Evolutionary conservation across 805 yeast species (phyloP).

Genomic region (Yamadazyma scolyti): DNA sequence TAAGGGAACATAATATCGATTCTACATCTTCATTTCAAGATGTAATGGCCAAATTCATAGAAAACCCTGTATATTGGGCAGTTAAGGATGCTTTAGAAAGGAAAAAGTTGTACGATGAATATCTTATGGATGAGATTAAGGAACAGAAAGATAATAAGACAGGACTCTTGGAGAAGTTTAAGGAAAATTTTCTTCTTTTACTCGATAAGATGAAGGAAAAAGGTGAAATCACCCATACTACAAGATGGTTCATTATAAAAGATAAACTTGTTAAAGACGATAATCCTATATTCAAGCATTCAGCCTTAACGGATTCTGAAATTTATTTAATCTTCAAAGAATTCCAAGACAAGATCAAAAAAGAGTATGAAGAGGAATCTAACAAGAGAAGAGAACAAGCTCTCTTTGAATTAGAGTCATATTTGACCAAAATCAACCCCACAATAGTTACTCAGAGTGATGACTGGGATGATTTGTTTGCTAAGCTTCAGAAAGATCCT

Average conservation of each 20-base stretch:
- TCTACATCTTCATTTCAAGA: constrained; percentile 71
- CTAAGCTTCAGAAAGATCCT: constrained; percentile 38
- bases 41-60: constrained; percentile 56
- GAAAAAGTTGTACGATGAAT: constrained; percentile 62
- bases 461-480: constrained; percentile 37
- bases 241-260: constrained; percentile 63
- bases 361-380: constrained; percentile 20
- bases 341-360: constrained; percentile 40
- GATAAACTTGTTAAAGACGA: constrained; percentile 50
- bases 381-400: constrained; percentile 43
- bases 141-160: constrained; percentile 53
- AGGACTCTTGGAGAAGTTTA: constrained; percentile 52
- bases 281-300: constrained; percentile 61
- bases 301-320: constrained; percentile 55
- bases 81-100: constrained; percentile 59
- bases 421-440: constrained; percentile 39
- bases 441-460: constrained; percentile 19
- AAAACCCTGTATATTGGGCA: constrained; percentile 65
- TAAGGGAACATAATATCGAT: constrained; percentile 56
- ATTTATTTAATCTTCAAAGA: constrained; percentile 53
- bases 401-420: constrained; percentile 47
- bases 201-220: constrained; percentile 30
- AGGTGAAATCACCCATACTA: constrained; percentile 46
- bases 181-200: constrained; percentile 48
- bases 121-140: constrained; percentile 38